Percentiles rank a stretch among this genome's conserved stretches.
These are phyloP conservation scores for Linum tenue DNA, from an alignment of 345 rosid genomes.

Conservation along the genomic window DNA sequence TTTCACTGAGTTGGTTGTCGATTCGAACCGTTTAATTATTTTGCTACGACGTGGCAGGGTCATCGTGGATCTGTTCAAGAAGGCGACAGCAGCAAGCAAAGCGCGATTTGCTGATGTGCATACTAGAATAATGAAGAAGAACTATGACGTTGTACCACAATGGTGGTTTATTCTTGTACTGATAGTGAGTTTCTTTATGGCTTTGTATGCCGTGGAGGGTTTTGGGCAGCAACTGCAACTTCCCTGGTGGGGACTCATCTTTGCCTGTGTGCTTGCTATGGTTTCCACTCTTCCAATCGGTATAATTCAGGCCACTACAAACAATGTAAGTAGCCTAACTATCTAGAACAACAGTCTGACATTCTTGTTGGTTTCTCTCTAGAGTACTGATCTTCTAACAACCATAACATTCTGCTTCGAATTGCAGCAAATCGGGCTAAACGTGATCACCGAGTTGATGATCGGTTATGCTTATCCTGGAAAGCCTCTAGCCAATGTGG, in stretches of 20 bases:
- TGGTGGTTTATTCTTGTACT: neutral
- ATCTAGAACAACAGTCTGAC: neutral
- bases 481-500: conserved; percentile 4
- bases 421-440: neutral
- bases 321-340: neutral
- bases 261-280: neutral
- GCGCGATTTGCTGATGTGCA: neutral
- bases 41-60: neutral
- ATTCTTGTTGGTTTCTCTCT: neutral
- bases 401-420: neutral
- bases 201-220: neutral
- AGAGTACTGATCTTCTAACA: neutral
- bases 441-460: neutral
- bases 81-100: neutral
- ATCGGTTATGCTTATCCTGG: neutral
- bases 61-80: neutral
- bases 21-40: too few species aligned
- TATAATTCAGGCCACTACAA: neutral
- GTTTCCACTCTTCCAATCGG: neutral
- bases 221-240: neutral
- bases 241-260: neutral
- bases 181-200: neutral
- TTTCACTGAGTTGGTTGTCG: neutral
- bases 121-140: conserved; percentile 1
- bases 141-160: neutral